Evolutionary conservation across 2,329 filamentous ascomycete genomes (phyloP).

Genomic region (Colletotrichum theobromicola): DNA sequence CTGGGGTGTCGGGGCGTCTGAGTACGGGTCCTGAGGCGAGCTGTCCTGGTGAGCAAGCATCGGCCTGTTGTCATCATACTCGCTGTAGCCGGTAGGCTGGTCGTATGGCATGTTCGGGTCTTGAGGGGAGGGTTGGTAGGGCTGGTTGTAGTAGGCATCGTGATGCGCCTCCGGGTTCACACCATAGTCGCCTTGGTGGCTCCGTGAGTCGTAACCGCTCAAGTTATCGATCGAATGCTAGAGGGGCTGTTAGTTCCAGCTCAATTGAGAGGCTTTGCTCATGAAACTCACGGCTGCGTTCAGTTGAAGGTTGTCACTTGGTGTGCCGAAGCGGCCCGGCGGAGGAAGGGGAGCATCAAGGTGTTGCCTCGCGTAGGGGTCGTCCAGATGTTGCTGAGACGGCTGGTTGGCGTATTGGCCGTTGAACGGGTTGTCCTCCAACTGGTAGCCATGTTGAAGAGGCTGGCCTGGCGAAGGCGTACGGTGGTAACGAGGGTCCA

Average conservation of each 20-base stretch:
- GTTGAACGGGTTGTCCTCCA: conserved; percentile 78
- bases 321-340: conserved; percentile 50
- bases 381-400: conserved; percentile 59
- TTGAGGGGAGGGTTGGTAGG: conserved; percentile 74
- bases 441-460: conserved; percentile 76
- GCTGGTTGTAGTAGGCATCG: conserved; percentile 83
- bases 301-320: conserved; percentile 78
- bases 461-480: conserved; percentile 81
- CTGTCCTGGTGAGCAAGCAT: conserved; percentile 73
- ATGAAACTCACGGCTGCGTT: conserved; percentile 77
- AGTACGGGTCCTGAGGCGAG: conserved; percentile 49
- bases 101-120: conserved; percentile 63
- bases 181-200: conserved; percentile 70
- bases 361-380: conserved; percentile 66
- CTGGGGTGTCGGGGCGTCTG: conserved; percentile 45
- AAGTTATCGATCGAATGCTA: conserved; percentile 61
- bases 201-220: conserved; percentile 39
- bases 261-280: neutral
- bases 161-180: conserved; percentile 86
- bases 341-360: conserved; percentile 28
- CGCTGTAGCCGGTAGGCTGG: conserved; percentile 32
- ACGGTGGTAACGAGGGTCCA: conserved; percentile 63
- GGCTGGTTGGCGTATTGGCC: conserved; percentile 31
- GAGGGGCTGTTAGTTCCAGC: neutral
- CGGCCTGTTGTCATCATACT: conserved; percentile 74